Evolutionary conservation across 169 alveolate species (phyloP), one percentile per base, ranked within the genome.

Genomic region (Plasmodium chabaudi): DNA sequence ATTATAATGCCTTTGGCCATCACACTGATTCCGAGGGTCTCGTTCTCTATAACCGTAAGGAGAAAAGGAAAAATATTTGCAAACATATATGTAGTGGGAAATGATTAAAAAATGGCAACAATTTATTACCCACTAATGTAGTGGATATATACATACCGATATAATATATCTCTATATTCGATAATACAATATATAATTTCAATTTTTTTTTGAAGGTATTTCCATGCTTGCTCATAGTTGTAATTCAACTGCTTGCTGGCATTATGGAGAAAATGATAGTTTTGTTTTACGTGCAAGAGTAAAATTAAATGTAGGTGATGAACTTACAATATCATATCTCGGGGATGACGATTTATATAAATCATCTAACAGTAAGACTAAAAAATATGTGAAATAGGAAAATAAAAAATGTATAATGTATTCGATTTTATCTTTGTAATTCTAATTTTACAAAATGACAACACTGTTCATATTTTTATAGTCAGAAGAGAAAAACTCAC

Each of bases 231-330:
- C 97, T 1, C 97, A 95, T 75, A 94, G 95, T 53, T 95, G 97
- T 56, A 95, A 93, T 72, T 94, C 97, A 10, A 91, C 96, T 23
- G 94, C 96, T 63, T 94, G 97, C 64, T 95, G 97, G 97, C 95
- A 95, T 70, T 95, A 95, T 68, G 92, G 93, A 6, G 96, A 87
- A 56, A 92, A 95, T 39, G 96, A 94, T 70, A 73, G 92, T 27
- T 95, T 95, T 65, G 94, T 94, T 49, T 53, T 95, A 59, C 72
- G 97, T 25, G 94, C 97, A 12, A 91, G 96, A 49, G 89, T 93
- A 17, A 87, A 91, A 53, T 75, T 95, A 60, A 87, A 74, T 42
- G 93, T 93, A 23, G 97, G 97, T 19, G 97, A 95, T 63, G 97
- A 95, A 71, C 69, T 95, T 3, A 95, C 97, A n/a, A 95, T 95